These are phyloP conservation scores for Geotrichum citri-aurantii DNA, from an alignment of 1,139 yeast species.

Conservation along the genomic window DNA sequence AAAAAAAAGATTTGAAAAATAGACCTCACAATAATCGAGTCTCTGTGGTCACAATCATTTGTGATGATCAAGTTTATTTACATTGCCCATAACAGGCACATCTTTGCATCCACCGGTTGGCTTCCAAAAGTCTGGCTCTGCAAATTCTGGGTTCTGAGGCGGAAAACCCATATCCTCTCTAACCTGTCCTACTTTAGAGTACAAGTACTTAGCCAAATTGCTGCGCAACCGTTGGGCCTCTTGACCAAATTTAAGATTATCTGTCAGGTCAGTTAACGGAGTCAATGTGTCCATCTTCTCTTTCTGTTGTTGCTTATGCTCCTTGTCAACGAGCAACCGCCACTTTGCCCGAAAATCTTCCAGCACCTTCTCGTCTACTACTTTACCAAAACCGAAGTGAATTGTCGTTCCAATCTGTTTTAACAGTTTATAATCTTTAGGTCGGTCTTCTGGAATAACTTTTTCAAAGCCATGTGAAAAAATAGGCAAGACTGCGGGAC, in stretches of 20 bases:
- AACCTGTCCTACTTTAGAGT: constrained; percentile 57
- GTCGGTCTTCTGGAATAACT: constrained; percentile 65
- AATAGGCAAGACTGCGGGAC: constrained; percentile 88
- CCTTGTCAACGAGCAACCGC: constrained; percentile 54
- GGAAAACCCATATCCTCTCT: constrained; percentile 48
- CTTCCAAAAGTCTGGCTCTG: constrained; percentile 66
- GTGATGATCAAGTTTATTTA: constrained; percentile 18
- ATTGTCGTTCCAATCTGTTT: constrained; percentile 56
- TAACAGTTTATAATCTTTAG: constrained; percentile 37
- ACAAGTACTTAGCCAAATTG: constrained; percentile 59
- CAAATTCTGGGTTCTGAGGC: constrained; percentile 47
- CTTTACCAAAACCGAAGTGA: constrained; percentile 65
- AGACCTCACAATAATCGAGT: not conserved
- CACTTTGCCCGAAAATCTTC: constrained; percentile 60
- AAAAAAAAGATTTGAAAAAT: not conserved
- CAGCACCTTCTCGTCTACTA: constrained; percentile 57
- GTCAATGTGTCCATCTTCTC: constrained; percentile 6
- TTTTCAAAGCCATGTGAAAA: constrained; percentile 83
- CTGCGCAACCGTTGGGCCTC: constrained; percentile 63
- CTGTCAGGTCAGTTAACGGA: constrained; percentile 46
- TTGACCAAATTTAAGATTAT: constrained; percentile 55
- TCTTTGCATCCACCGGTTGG: constrained; percentile 17
- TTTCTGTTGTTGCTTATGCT: constrained; percentile 23
- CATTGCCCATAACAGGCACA: constrained; percentile 20
- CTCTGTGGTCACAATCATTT: not conserved